Conservation (phyloP, 2,329 filamentous ascomycete species). For the Grosmannia huntii region DNA sequence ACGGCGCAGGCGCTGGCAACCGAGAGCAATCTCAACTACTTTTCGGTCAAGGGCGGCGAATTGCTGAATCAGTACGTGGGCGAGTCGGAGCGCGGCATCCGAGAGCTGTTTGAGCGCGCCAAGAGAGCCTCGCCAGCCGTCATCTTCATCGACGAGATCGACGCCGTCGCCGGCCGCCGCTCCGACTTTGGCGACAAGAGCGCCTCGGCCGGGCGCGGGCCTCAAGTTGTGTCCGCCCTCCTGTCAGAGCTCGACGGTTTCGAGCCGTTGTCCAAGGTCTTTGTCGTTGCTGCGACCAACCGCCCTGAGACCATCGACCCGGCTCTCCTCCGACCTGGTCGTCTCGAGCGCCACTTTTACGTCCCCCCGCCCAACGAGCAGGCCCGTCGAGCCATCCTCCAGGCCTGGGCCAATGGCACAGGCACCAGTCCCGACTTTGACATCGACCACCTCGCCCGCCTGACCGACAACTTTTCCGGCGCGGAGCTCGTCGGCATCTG, state of each 20-base stretch:
- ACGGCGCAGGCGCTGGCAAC: slow-evolving; percentile 84
- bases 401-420: slow-evolving; percentile 50
- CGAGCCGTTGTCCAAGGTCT: slow-evolving; percentile 67
- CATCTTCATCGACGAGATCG: slow-evolving; percentile 96
- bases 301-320: slow-evolving; percentile 76
- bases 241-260: slow-evolving; percentile 96
- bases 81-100: slow-evolving; percentile 76
- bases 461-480: slow-evolving; percentile 69
- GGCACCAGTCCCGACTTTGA: slow-evolving; percentile 51
- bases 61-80: slow-evolving; percentile 95
- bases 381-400: slow-evolving; percentile 65
- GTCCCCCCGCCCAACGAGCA: slow-evolving; percentile 66
- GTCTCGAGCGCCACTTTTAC: slow-evolving; percentile 76
- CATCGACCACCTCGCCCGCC: slow-evolving; percentile 45
- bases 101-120: slow-evolving; percentile 76
- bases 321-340: slow-evolving; percentile 71
- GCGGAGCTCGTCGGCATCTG: slow-evolving; percentile 59
- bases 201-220: slow-evolving; percentile 29
- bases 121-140: slow-evolving; percentile 78
- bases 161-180: slow-evolving; percentile 58
- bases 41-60: slow-evolving; percentile 87
- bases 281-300: slow-evolving; percentile 86
- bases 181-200: slow-evolving; percentile 29
- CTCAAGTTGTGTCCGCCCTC: slow-evolving; percentile 80
- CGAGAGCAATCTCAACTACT: slow-evolving; percentile 83